A percentile compares a stretch with the other conserved stretches of the same genome.
Evolutionary conservation across 2,329 filamentous ascomycete species (phyloP).

Genomic region (Helicocarpus griseus): DNA sequence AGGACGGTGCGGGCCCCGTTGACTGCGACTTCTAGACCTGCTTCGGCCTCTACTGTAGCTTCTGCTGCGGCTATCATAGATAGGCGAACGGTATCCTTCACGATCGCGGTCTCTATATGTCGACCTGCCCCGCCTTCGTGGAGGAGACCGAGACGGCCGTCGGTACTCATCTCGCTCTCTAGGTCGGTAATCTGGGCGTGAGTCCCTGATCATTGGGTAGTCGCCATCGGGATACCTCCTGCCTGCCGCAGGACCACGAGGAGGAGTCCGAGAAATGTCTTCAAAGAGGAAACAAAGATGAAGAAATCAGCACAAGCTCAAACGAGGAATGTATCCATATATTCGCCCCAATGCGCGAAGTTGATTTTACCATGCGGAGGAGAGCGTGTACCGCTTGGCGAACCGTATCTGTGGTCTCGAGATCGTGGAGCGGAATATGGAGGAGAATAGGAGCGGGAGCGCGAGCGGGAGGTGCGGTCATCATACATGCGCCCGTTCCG

Average conservation of each 20-base stretch:
- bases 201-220: slow-evolving; percentile 22
- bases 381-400: slow-evolving; percentile 35
- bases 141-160: slow-evolving; percentile 25
- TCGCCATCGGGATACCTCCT: slow-evolving; percentile 24
- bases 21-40: slow-evolving; percentile 22
- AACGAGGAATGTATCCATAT: slow-evolving; percentile 13
- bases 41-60: slow-evolving; percentile 25
- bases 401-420: slow-evolving; percentile 22
- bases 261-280: slow-evolving; percentile 30
- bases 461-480: slow-evolving; percentile 29
- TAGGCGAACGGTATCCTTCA: slow-evolving; percentile 37
- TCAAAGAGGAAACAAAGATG: slow-evolving; percentile 16
- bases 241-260: slow-evolving; percentile 27
- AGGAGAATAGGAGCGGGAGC: slow-evolving; percentile 26
- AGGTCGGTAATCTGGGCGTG: slow-evolving; percentile 22
- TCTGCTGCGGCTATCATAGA: slow-evolving; percentile 26
- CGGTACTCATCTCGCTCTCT: slow-evolving; percentile 28
- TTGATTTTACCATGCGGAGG: slow-evolving; percentile 36
- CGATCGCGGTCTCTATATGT: slow-evolving; percentile 36
- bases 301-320: slow-evolving; percentile 30
- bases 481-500: slow-evolving; percentile 39
- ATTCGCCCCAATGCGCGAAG: slow-evolving; percentile 15
- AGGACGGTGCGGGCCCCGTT: slow-evolving; percentile 28
- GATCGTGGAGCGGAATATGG: slow-evolving; percentile 8
- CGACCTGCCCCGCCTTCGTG: slow-evolving; percentile 27